Base-by-base conservation (phyloP, 441 rosid species). In the Euphorbia celastroides region DNA sequence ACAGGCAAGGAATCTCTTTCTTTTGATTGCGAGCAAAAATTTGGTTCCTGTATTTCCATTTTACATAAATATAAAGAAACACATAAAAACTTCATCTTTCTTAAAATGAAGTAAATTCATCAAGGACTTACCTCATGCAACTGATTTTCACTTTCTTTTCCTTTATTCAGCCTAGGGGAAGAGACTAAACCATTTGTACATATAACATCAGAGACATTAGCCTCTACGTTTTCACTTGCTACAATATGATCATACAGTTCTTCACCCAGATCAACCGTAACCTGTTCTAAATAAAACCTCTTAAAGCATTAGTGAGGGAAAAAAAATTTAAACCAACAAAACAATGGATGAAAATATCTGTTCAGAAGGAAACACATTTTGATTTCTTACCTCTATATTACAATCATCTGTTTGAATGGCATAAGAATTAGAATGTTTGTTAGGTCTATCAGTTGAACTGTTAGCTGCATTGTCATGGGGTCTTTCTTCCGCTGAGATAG, bases 1-100 rank as follows among this genome's bases (percentile, higher is more conserved):
- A 71, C 61, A 61, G 64, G 46, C 68, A 57, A 60, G 75, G 34
- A 71, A 73, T 69, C 70, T 25, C 14, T 50, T 57, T 68, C 65
- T 65, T 71, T 72, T 60, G 63, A 51, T 62, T 36, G 64, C 36
- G 60, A 65, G 34, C 36, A 41, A 27, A 58, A 7, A 26, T 65
- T 42, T 51, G 65, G 51, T 70, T 72, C 80, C 94, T 90, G 88
- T 83, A 78, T 62, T 60, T 62, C 52, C 74, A 52, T 42, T 32
- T 65, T 26, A 34, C 46, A 65, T 28, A 64, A 20, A 61, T 26
- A 20, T 23, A 41, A 34, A 65, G 55, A 67, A 57, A 57, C 27
- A 59, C n/a, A 57, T 30, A 34, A 48, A 55, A 31, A 28, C 17
- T 44, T 46, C 60, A 44, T 65, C 62, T 16, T 42, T 68, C 27